Evolutionary conservation across 371 early-diverging fungal species (phyloP), one percentile per base, ranked within the genome.

Genomic region (Blyttiomyces sp.): DNA sequence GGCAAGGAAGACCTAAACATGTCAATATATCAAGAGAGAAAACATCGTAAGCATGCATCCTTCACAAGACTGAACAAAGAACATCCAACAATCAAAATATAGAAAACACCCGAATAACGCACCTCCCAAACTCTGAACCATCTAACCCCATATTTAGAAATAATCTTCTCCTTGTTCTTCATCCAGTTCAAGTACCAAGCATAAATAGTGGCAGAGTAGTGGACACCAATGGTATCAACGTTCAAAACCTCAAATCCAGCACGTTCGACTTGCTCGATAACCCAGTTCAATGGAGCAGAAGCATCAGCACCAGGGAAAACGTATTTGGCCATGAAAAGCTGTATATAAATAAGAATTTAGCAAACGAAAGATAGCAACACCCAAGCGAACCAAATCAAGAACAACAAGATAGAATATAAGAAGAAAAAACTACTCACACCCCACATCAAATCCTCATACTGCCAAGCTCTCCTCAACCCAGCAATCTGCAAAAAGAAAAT

Each of bases 261-360:
- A 34, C 75, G 80, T 78, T 97, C 97, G 50, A 91, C 83, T 81
- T 97, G 90, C 57, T 86, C 84, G 50, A 81, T 39, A 57, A 68
- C 69, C 96, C 96, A 97, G 84, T 89, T 88, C 52, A 97, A 79
- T 44, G 98, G 98, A 70, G 88, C 86, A 49, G 94, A 94, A 30
- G 96, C 96, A 77, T 96, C 98, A 62, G 96, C 96, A 68, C 96
- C 96, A 59, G 96, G 96, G 89, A 97, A 96, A 60, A 97, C 87
- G 74, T 96, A 95, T 80, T 88, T 94, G 71, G 92, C 93, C 96
- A 97, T 96, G 76, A 96, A 96, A 49, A 96, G 84, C 72, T 71
- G 43, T 17, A 35, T 17, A 17, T 23, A 54, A 33, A 55, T 51
- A 17, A 9, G n/a, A 55, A 55, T 17, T 23, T 16, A 1, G 23